A percentile compares a stretch with the other conserved stretches of the same genome.
phyloP scores from a whole-genome alignment of 2,329 filamentous ascomycete genomes.

The Colletotrichum sp. region DNA sequence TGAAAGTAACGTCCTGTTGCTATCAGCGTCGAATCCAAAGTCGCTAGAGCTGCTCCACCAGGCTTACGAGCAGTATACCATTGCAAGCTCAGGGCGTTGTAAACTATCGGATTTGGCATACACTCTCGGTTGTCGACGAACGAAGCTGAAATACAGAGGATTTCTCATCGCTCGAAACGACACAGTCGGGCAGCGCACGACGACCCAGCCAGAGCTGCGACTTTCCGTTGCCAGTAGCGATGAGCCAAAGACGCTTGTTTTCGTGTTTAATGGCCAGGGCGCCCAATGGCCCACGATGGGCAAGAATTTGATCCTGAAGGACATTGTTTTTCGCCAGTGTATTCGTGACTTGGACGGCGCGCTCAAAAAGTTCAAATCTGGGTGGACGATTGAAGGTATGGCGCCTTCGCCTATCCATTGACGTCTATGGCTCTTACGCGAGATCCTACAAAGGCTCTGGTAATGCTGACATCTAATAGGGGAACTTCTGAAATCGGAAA shows the following conservation, averaged over 20 bases:
- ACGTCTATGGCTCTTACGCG: neutral
- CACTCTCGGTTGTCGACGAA: slow-evolving; percentile 32
- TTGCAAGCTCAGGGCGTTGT: neutral
- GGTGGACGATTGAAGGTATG: neutral
- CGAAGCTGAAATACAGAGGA: slow-evolving; percentile 29
- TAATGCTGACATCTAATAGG: slow-evolving; percentile 9
- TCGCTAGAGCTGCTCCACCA: slow-evolving; percentile 11
- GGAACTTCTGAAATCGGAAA: neutral
- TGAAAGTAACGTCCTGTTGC: neutral
- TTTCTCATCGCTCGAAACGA: slow-evolving; percentile 22
- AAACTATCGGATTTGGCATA: slow-evolving; percentile 28
- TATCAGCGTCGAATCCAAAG: slow-evolving; percentile 24
- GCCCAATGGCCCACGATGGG: slow-evolving; percentile 22
- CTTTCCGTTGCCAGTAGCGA: neutral
- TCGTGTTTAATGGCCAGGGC: slow-evolving; percentile 22
- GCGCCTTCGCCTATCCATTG: neutral
- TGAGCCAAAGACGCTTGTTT: slow-evolving; percentile 28
- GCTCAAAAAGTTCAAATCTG: slow-evolving; percentile 32
- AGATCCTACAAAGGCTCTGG: neutral
- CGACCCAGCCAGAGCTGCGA: neutral
- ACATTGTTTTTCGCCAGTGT: neutral
- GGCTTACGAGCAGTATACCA: slow-evolving; percentile 24
- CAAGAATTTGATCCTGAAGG: neutral
- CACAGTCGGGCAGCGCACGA: neutral
- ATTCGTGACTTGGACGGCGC: slow-evolving; percentile 26